Conservation (phyloP, 2,329 filamentous ascomycete genomes). For the Botrytis tulipae region DNA sequence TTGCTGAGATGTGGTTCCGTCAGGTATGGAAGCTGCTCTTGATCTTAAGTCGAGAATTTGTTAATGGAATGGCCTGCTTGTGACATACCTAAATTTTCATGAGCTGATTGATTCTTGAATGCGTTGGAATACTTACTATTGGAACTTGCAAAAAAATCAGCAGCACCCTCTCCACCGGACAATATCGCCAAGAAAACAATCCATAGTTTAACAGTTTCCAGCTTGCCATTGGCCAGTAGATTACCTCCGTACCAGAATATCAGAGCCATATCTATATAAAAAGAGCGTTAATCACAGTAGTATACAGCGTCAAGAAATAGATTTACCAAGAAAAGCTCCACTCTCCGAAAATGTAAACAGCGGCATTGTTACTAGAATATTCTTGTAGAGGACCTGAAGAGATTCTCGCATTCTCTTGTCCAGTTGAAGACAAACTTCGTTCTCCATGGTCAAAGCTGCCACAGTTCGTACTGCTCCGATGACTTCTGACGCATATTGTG, state of each 20-base stretch:
- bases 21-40: background rate
- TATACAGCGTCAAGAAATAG: slow-evolving; percentile 55
- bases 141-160: slow-evolving; percentile 80
- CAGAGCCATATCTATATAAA: slow-evolving; percentile 61
- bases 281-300: background rate
- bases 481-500: slow-evolving; percentile 46
- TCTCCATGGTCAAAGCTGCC: slow-evolving; percentile 44
- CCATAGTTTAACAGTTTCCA: slow-evolving; percentile 81
- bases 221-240: slow-evolving; percentile 68
- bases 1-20: background rate
- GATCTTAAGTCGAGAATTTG: background rate
- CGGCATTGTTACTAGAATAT: slow-evolving; percentile 31
- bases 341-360: slow-evolving; percentile 32
- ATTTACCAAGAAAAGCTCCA: slow-evolving; percentile 43
- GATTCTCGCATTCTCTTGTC: slow-evolving; percentile 36
- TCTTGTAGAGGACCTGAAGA: slow-evolving; percentile 24
- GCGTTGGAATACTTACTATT: slow-evolving; percentile 55
- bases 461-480: slow-evolving; percentile 47
- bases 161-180: slow-evolving; percentile 86
- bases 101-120: background rate
- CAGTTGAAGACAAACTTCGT: slow-evolving; percentile 39
- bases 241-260: slow-evolving; percentile 88
- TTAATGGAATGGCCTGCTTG: background rate
- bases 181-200: slow-evolving; percentile 81
- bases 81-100: background rate